Percentiles rank a stretch among this genome's conserved stretches.
Evolutionary conservation across 2,329 filamentous ascomycete genomes (phyloP).

Genomic region (Colletotrichum limetticola): DNA sequence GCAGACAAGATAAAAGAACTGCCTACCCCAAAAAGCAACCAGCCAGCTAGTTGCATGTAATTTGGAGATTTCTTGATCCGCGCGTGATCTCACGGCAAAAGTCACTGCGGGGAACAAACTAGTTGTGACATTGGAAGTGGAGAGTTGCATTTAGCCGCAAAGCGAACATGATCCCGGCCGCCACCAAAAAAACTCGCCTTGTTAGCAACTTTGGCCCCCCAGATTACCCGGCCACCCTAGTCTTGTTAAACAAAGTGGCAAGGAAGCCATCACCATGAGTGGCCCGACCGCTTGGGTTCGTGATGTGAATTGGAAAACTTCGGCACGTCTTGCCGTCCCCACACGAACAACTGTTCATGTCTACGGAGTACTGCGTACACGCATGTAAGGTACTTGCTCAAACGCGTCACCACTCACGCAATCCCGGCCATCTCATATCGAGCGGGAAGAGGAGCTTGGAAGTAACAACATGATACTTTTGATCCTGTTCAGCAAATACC

Average conservation of each 20-base stretch:
- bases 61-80: slow-evolving; percentile 6
- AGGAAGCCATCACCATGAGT: neutral
- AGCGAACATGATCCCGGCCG: neutral
- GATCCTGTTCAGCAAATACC: neutral
- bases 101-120: slow-evolving; percentile 24
- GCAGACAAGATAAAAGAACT: neutral
- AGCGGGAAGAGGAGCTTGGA: neutral
- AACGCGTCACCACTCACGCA: neutral
- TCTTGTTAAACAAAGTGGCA: neutral
- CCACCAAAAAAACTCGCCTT: neutral
- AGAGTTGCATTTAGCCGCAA: slow-evolving; percentile 35
- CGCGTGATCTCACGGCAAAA: slow-evolving; percentile 9
- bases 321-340: neutral
- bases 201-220: neutral
- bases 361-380: neutral
- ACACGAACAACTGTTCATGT: too few species aligned
- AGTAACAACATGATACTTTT: too few species aligned
- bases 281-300: neutral
- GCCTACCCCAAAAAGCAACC: slow-evolving; percentile 18
- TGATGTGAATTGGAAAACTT: neutral
- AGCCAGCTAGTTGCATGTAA: neutral
- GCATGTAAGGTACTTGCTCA: neutral
- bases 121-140: slow-evolving; percentile 26
- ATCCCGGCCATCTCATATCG: neutral
- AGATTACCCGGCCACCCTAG: slow-evolving; percentile 20